Evolutionary conservation across 805 yeast genomes (phyloP).

Genomic region (fission yeast (Schizosaccharomyces pombe)): ASM294v3 CU329670.1:2218501-2219000

Average conservation of each 20-base stretch:
- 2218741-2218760: background rate
- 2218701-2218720: background rate
- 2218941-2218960: too few relatives aligned
- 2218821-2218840: background rate
- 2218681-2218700: too few relatives aligned
- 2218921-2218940: too few relatives aligned
- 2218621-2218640: too few relatives aligned
- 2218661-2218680: too few relatives aligned
- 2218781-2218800: background rate
- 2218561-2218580: slow-evolving; percentile 13
- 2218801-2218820: background rate
- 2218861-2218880: too few relatives aligned
- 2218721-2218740: background rate
- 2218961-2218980: too few relatives aligned
- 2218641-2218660: too few relatives aligned
- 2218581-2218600: background rate
- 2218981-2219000: too few relatives aligned
- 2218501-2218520: slow-evolving; percentile 56
- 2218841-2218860: background rate
- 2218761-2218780: background rate
- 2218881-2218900: too few relatives aligned
- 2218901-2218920: too few relatives aligned
- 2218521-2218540: slow-evolving; percentile 21
- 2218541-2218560: slow-evolving; percentile 15
- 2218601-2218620: too few relatives aligned